These are phyloP conservation scores for Crithidia mellificae DNA, from an alignment of 208 protist species.

Conservation along the genomic window DNA sequence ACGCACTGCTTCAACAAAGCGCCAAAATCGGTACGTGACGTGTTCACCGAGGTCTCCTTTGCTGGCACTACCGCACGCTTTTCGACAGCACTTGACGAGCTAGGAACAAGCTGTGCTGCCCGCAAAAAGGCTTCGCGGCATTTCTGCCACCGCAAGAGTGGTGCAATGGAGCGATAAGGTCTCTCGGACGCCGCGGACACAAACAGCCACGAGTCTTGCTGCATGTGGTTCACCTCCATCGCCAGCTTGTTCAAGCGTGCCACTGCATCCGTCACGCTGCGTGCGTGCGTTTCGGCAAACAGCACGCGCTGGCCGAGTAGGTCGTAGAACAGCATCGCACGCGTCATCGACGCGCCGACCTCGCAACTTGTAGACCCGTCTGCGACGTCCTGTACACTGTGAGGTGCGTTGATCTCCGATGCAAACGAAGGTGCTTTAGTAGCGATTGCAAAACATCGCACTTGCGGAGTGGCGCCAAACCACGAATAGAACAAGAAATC, in stretches of 20 bases:
- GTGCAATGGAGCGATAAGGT: conserved; percentile 21
- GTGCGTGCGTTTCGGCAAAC: conserved; percentile 74
- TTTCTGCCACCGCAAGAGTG: conserved; percentile 8
- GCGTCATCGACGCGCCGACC: conserved; percentile 43
- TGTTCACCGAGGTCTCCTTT: too few relatives aligned
- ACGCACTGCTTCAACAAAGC: conserved; percentile 20
- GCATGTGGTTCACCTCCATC: conserved; percentile 38
- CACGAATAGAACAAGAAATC: conserved; percentile 74
- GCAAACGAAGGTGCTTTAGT: conserved; percentile 22
- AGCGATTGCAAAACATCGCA: conserved; percentile 58
- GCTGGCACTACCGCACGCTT: too few relatives aligned
- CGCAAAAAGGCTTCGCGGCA: neutral
- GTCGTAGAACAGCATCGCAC: conserved; percentile 81
- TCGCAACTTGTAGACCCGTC: conserved; percentile 11
- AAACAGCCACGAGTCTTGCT: neutral
- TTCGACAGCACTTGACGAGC: too few relatives aligned
- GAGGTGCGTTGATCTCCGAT: too few relatives aligned
- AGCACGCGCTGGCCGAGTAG: conserved; percentile 67
- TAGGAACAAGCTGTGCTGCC: too few relatives aligned
- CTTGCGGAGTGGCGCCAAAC: conserved; percentile 61
- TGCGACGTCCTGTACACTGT: too few relatives aligned
- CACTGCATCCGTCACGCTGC: conserved; percentile 34
- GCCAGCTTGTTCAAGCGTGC: conserved; percentile 37
- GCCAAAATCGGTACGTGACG: too few relatives aligned
- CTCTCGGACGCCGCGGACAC: conserved; percentile 3